Percentiles rank a stretch among this genome's conserved stretches.
phyloP scores from a whole-genome alignment of 176 grass and related monocot species.

The Hordeum vulgare region DNA sequence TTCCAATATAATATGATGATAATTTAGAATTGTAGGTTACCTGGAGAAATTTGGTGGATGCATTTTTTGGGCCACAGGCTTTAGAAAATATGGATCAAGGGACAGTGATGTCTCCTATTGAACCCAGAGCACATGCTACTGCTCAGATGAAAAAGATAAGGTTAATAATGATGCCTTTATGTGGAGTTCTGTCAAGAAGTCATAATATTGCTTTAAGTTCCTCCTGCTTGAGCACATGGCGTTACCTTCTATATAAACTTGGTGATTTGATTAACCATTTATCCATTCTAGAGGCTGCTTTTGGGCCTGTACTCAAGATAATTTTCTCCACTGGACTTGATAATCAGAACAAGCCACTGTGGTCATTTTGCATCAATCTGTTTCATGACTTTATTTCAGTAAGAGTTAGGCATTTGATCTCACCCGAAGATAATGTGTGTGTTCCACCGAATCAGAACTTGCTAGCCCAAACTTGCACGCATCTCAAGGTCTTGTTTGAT shows the following conservation, averaged over 20 bases:
- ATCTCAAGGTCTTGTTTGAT: conserved; percentile 24
- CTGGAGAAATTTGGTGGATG: conserved; percentile 82
- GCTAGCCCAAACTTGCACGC: conserved; percentile 6
- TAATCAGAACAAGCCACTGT: conserved; percentile 46
- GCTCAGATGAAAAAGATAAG: conserved; percentile 62
- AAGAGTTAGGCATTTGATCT: conserved; percentile 30
- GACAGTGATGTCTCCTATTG: not conserved
- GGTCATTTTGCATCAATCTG: conserved; percentile 64
- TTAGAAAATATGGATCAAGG: conserved; percentile 17
- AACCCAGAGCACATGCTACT: conserved; percentile 7
- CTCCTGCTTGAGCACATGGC: conserved; percentile 72
- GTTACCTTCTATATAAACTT: conserved; percentile 74
- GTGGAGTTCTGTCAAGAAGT: conserved; percentile 59
- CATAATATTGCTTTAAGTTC: conserved; percentile 42
- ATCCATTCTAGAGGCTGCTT: conserved; percentile 46
- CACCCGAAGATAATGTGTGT: not conserved
- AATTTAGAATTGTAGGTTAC: conserved; percentile 50
- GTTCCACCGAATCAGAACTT: conserved; percentile 5
- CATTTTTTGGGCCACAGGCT: conserved; percentile 43
- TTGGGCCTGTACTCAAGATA: conserved; percentile 62
- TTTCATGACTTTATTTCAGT: conserved; percentile 56
- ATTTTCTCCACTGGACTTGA: conserved; percentile 46
- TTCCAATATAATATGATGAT: conserved; percentile 18
- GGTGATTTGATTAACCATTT: conserved; percentile 49
- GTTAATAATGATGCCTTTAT: conserved; percentile 68